Evolutionary conservation across 163 green algal genomes (phyloP), one percentile per base, ranked within the genome.

Genomic region (Scenedesmus sp.): DNA sequence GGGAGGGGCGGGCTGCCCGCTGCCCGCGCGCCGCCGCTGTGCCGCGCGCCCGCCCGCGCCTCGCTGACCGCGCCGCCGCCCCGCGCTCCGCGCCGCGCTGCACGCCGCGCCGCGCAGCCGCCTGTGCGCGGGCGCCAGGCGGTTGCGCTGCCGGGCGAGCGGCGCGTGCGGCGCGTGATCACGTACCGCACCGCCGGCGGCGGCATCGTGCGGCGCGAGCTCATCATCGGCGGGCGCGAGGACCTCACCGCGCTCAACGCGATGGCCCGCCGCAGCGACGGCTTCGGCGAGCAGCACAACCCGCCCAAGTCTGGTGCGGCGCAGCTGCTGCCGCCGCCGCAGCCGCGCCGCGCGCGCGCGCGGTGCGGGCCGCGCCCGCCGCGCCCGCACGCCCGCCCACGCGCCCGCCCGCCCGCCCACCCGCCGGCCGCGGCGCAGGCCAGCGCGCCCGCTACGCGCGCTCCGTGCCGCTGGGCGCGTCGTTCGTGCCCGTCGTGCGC

Each of bases 111-210:
- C n/a, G n/a, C n/a, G 47, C 34, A 31, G 24, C 24, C 50, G 7
- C 44, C 50, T 11, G 24, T 66, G 28, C 62, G 51, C 39, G 29
- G 51, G 9, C 54, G 44, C 9, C 56, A 51, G 17, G 29, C 63
- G 10, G 53, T 39, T 34, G 18, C 29, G 36, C 26, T 72, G 17
- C 64, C 75, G 3, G 75, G 75, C 2, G 75, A 83, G 42, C 75
- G 75, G 10, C 75, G 75, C 45, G 53, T 83, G 4, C 28, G 42
- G 9, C 75, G 75, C 47, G 71, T 44, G 28, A 77, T 83, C 54
- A 71, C 31, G n/a, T 83, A 77, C 64, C 29, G 28, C 31, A 24
- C 7, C 14, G 36, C 34, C 36, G 13, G 47, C 26, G 22, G 62
- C 13, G 4, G 44, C 51, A 18, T 29, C 15, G 62, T 67, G 48